Percentiles rank a stretch among this genome's conserved stretches.
phyloP scores from a whole-genome alignment of 2,329 filamentous ascomycete genomes.

The Botrytis medusae region DNA sequence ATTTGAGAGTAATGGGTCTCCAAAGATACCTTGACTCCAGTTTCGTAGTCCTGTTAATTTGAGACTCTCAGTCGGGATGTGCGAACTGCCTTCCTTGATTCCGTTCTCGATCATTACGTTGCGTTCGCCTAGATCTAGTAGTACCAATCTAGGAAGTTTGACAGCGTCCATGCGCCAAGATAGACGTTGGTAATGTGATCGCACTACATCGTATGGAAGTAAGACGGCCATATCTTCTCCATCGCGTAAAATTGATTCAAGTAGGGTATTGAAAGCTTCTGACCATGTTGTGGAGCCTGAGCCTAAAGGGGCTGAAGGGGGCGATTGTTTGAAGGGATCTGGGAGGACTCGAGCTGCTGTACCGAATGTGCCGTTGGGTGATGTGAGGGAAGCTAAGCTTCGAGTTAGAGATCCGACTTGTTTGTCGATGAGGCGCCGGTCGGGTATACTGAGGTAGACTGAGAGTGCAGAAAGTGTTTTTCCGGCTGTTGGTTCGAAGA shows the following conservation, averaged over 20 bases:
- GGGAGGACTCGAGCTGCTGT: slow-evolving; percentile 33
- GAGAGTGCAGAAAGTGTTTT: slow-evolving; percentile 34
- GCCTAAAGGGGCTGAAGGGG: slow-evolving; percentile 18
- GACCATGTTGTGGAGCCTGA: slow-evolving; percentile 50
- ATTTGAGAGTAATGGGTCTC: slow-evolving; percentile 56
- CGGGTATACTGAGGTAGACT: slow-evolving; percentile 33
- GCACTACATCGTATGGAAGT: slow-evolving; percentile 56
- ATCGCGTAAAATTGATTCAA: slow-evolving; percentile 58
- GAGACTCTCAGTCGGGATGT: slow-evolving; percentile 19
- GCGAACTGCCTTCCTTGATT: slow-evolving; percentile 23
- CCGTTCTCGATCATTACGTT: slow-evolving; percentile 49
- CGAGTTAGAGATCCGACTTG: slow-evolving; percentile 36
- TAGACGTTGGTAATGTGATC: slow-evolving; percentile 52
- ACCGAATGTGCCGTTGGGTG: slow-evolving; percentile 37
- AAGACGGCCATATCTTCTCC: slow-evolving; percentile 60
- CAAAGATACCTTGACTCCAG: slow-evolving; percentile 60
- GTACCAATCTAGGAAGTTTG: slow-evolving; percentile 51
- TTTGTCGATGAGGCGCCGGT: slow-evolving; percentile 34
- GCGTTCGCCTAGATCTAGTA: slow-evolving; percentile 52
- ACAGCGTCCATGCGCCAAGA: slow-evolving; percentile 53
- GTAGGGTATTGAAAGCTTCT: slow-evolving; percentile 54
- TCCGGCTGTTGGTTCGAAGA: slow-evolving; percentile 33
- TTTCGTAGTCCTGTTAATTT: slow-evolving; percentile 53
- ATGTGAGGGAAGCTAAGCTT: slow-evolving; percentile 34
- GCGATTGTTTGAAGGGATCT: slow-evolving; percentile 24